Evolutionary conservation across 176 grass and related monocot genomes (phyloP).

Genomic region (Carex kokanica): DNA sequence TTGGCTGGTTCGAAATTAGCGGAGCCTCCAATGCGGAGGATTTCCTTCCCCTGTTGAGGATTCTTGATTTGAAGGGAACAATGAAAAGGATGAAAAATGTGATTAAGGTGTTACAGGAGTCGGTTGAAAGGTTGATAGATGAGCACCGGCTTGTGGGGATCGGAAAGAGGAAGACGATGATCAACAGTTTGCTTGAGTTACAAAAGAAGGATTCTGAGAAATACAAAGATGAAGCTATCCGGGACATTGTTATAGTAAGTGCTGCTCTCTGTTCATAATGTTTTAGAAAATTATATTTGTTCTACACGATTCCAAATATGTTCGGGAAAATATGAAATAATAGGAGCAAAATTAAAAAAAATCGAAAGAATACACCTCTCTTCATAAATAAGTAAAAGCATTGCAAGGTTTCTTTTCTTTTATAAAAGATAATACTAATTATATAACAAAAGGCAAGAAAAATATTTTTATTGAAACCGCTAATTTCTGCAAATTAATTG

Average conservation of each 20-base stretch:
- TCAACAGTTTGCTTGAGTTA: conserved; percentile 15
- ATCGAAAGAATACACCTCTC: too few species aligned
- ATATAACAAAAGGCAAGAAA: too few species aligned
- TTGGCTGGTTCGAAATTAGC: not conserved
- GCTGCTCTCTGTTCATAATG: not conserved
- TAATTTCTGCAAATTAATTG: too few species aligned
- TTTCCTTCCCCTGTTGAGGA: conserved; percentile 23
- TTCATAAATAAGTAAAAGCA: too few species aligned
- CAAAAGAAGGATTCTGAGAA: conserved; percentile 25
- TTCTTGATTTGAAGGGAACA: conserved; percentile 1
- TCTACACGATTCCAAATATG: too few species aligned
- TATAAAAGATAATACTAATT: too few species aligned
- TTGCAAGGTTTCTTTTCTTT: too few species aligned
- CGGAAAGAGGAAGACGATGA: conserved; percentile 11
- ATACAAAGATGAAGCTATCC: conserved; percentile 11
- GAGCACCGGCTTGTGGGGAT: not conserved
- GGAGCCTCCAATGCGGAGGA: conserved; percentile 5
- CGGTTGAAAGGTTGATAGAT: conserved; percentile 7
- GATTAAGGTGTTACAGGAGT: not conserved
- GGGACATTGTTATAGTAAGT: conserved; percentile 6
- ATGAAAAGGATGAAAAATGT: not conserved
- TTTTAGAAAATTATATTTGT: too few species aligned
- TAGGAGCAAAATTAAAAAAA: too few species aligned
- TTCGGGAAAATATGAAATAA: too few species aligned
- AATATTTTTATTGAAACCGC: too few species aligned